Evolutionary conservation across 2,329 filamentous ascomycete species (phyloP), one percentile per base, ranked within the genome.

Genomic region (Pestalotiopsis fici): DNA sequence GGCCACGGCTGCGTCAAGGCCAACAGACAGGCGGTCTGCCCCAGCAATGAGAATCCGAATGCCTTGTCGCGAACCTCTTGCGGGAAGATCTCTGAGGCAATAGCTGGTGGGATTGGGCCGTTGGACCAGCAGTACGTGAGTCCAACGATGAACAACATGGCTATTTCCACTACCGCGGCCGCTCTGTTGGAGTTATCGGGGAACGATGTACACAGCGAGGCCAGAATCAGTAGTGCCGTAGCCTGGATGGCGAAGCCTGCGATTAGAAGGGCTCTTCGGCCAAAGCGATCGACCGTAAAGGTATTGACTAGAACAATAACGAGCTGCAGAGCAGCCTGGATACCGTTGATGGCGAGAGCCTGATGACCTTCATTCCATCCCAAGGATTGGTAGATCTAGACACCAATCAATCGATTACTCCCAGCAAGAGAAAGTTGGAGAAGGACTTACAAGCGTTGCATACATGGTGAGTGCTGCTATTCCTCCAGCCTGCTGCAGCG

Each of bases 391-490:
- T 60, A 60, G 27, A 60, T 60, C 57, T 57, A 3, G 4, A 12
- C 11, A 7, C 2, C 4, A 6, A 31, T 57, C 6, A 57, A 57
- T 31, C 6, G 18, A 57, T n/a, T n/a, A 27, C 12, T 11, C 0
- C 12, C 27, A 15, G 23, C 11, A 15, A 4, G 2, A 23, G 3
- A 15, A 11, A n/a, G 27, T 25, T 27, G 55, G 11, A 25, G 23
- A 57, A 27, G 25, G 4, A 57, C 55, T 57, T 57, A 57, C 55
- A 57, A 60, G 57, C 1, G 57, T 60, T 35, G 57, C 57, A 23
- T 60, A 60, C 57, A 60, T 60, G n/a, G 57, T 60, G 9, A 60
- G n/a, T 18, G 57, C 57, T 35, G 57, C 57, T 18, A 60, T 60
- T 1, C 57, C 57, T 31, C 57, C 57, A 31, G 57, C 57, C 6